Evolutionary conservation across 2,329 filamentous ascomycete genomes (phyloP).

Genomic region (Fusarium sp.): DNA sequence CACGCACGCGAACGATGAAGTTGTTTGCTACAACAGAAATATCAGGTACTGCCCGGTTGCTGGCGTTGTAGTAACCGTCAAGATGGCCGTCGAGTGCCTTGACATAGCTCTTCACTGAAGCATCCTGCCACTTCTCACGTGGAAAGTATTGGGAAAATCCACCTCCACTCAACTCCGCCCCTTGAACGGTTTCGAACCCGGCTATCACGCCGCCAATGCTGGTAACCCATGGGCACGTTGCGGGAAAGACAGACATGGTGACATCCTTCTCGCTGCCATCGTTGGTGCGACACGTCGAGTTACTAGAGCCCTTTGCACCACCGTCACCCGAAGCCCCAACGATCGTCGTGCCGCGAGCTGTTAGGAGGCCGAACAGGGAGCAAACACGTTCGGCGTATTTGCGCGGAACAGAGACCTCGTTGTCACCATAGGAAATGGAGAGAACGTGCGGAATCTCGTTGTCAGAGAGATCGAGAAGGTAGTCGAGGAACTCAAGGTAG

Average conservation of each 20-base stretch:
- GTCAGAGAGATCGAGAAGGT: conserved; percentile 58
- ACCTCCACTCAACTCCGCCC: conserved; percentile 60
- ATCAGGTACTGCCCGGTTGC: conserved; percentile 62
- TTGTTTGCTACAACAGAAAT: conserved; percentile 67
- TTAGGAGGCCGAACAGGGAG: conserved; percentile 63
- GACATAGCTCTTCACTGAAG: conserved; percentile 55
- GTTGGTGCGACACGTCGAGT: conserved; percentile 66
- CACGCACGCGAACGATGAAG: conserved; percentile 56
- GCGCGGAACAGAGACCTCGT: conserved; percentile 65
- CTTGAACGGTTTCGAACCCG: conserved; percentile 52
- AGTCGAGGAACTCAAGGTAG: conserved; percentile 64
- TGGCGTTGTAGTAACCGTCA: conserved; percentile 56
- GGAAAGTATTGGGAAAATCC: conserved; percentile 65
- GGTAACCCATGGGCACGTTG: conserved; percentile 75
- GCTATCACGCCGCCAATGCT: conserved; percentile 68
- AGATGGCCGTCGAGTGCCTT: conserved; percentile 55
- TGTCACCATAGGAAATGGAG: conserved; percentile 68
- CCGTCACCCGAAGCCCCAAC: conserved; percentile 64
- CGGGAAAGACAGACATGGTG: conserved; percentile 72
- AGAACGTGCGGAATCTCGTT: conserved; percentile 65
- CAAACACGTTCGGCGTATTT: conserved; percentile 65
- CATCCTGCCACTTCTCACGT: conserved; percentile 59
- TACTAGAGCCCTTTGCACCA: conserved; percentile 56
- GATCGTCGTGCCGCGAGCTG: conserved; percentile 63
- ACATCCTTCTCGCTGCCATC: conserved; percentile 66